phyloP scores from a whole-genome alignment of 1,139 yeast genomes.

The Suhomyces yuchorum region DNA sequence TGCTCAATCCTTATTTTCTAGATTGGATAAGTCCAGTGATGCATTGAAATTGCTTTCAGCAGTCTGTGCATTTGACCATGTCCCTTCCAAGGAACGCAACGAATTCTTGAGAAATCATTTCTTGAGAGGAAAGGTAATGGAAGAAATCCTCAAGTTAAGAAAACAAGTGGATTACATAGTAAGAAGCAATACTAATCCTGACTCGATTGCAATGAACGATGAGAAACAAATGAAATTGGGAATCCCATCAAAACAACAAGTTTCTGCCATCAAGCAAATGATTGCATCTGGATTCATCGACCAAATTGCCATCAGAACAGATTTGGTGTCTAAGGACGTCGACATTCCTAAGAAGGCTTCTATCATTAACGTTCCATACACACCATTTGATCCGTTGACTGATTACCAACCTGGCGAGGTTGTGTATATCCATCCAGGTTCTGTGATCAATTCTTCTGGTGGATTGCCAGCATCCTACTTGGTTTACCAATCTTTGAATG shows the following conservation, averaged over 20 bases:
- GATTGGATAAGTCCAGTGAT: constrained; percentile 74
- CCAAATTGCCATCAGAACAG: constrained; percentile 85
- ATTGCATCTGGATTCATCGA: constrained; percentile 91
- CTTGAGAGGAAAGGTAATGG: constrained; percentile 72
- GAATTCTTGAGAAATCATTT: constrained; percentile 61
- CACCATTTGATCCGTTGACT: constrained; percentile 59
- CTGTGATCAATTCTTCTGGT: constrained; percentile 57
- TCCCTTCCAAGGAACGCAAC: constrained; percentile 47
- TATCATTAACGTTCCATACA: constrained; percentile 70
- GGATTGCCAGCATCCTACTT: constrained; percentile 74
- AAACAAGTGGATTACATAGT: constrained; percentile 79
- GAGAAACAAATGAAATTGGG: constrained; percentile 54
- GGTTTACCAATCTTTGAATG: constrained; percentile 66
- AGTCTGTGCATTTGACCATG: constrained; percentile 86
- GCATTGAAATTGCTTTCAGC: constrained; percentile 76
- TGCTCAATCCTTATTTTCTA: constrained; percentile 61
- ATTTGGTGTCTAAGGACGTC: constrained; percentile 66
- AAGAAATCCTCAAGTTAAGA: constrained; percentile 80
- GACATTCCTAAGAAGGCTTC: constrained; percentile 58
- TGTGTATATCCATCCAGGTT: constrained; percentile 79
- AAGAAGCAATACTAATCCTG: constrained; percentile 60
- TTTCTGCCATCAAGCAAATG: constrained; percentile 85
- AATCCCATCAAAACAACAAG: constrained; percentile 70
- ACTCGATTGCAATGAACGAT: constrained; percentile 50
- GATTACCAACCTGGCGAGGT: constrained; percentile 1